Evolutionary conservation across 306 rosid species (phyloP).

Genomic region (Dryas alaskensis): DNA sequence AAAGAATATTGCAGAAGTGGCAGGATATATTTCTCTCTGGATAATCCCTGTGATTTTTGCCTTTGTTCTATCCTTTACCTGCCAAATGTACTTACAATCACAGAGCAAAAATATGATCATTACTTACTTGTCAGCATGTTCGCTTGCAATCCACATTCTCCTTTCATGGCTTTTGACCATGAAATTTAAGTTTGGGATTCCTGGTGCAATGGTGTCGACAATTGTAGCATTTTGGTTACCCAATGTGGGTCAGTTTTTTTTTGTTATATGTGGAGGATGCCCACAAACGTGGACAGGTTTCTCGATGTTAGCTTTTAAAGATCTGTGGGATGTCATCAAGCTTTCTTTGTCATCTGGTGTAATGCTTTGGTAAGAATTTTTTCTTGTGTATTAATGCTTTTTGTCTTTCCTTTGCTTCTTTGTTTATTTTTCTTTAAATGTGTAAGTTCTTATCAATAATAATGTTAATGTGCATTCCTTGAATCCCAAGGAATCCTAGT

Average conservation of each 20-base stretch:
- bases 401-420: neutral
- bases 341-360: conserved; percentile 64
- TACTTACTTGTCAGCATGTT: conserved; percentile 48
- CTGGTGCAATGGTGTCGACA: conserved; percentile 54
- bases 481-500: too few relatives aligned
- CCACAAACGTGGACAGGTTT: conserved; percentile 66
- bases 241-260: conserved; percentile 49
- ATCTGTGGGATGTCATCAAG: conserved; percentile 56
- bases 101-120: conserved; percentile 60
- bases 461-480: too few relatives aligned
- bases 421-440: neutral
- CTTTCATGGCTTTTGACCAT: conserved; percentile 60
- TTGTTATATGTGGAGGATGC: conserved; percentile 39
- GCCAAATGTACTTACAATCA: conserved; percentile 63
- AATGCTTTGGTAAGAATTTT: conserved; percentile 51
- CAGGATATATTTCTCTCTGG: conserved; percentile 56
- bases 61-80: conserved; percentile 42
- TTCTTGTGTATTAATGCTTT: neutral
- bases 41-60: conserved; percentile 41
- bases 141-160: conserved; percentile 35
- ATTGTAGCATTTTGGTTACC: conserved; percentile 53
- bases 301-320: conserved; percentile 52
- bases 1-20: conserved; percentile 31
- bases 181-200: conserved; percentile 46
- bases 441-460: too few relatives aligned